Conservation (phyloP, 345 rosid genomes). For the Durio zibethinus region DNA sequence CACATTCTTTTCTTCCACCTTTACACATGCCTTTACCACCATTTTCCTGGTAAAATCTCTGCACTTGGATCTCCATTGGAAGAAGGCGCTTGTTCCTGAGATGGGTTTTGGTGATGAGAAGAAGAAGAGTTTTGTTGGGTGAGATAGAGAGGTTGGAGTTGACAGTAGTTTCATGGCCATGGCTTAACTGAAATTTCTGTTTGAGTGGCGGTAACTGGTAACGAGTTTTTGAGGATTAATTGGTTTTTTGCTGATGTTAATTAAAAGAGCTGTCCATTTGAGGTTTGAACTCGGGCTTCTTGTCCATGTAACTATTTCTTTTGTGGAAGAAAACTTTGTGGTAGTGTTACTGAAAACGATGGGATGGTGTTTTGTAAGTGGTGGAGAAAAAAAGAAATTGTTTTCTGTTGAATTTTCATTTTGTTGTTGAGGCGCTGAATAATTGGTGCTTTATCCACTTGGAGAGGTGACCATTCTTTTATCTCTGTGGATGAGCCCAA, state of each 20-base stretch:
- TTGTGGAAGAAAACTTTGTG: neutral
- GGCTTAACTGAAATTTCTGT: constrained; percentile 9
- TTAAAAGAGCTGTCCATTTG: neutral
- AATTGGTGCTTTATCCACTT: constrained; percentile 25
- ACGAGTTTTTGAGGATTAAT: neutral
- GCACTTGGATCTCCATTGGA: constrained; percentile 24
- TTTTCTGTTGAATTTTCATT: neutral
- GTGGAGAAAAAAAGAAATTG: constrained; percentile 1
- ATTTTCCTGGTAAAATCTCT: constrained; percentile 14
- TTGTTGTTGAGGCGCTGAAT: neutral
- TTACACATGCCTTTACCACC: constrained; percentile 44
- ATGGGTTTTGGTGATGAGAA: constrained; percentile 30
- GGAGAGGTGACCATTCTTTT: constrained; percentile 14
- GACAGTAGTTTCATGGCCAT: constrained; percentile 45
- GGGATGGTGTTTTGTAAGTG: neutral
- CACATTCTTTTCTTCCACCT: constrained; percentile 38
- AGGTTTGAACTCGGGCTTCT: neutral
- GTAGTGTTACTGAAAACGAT: neutral
- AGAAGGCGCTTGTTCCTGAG: constrained; percentile 19
- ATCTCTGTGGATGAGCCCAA: neutral
- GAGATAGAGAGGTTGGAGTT: constrained; percentile 36
- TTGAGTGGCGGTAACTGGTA: constrained; percentile 28
- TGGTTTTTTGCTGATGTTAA: neutral
- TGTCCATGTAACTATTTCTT: neutral
- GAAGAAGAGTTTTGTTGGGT: constrained; percentile 23